phyloP scores from a whole-genome alignment of 352 stramenopile species.

The Peronospora belbahrii region DNA sequence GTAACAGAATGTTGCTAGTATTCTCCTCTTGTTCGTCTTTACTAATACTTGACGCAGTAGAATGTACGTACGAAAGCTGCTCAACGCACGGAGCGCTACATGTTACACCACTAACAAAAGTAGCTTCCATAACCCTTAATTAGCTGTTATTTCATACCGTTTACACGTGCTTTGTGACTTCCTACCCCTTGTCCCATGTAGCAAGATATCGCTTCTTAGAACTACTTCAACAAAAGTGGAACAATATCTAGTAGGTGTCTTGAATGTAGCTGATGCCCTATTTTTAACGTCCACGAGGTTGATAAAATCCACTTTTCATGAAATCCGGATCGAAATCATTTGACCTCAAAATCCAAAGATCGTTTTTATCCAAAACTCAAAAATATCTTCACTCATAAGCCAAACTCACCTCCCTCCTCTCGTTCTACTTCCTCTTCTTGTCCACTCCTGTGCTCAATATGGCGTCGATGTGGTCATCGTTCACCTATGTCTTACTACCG shows the following conservation, averaged over 20 bases:
- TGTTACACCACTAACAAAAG: constrained; percentile 8
- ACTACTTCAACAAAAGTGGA: too few species aligned
- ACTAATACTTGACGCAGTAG: constrained; percentile 1
- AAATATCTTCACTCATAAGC: too few species aligned
- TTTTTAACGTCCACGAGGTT: too few species aligned
- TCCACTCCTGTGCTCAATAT: constrained; percentile 17
- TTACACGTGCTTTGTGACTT: too few species aligned
- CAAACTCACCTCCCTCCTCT: background rate
- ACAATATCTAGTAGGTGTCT: too few species aligned
- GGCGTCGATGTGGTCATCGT: constrained; percentile 67
- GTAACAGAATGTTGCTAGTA: background rate
- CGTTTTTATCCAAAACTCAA: too few species aligned
- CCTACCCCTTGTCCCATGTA: constrained; percentile 21
- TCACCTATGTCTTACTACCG: constrained; percentile 70
- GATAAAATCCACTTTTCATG: too few species aligned
- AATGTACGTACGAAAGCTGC: constrained; percentile 18
- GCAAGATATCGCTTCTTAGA: background rate
- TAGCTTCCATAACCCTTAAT: background rate
- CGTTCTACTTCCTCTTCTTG: too few species aligned
- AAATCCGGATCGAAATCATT: too few species aligned
- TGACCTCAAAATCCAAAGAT: too few species aligned
- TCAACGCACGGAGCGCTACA: constrained; percentile 14
- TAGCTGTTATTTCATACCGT: background rate
- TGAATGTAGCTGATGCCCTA: too few species aligned
- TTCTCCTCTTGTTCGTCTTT: constrained; percentile 3